phyloP scores from a whole-genome alignment of 2,329 filamentous ascomycete species.

The Ceratocystis colombiana region DNA sequence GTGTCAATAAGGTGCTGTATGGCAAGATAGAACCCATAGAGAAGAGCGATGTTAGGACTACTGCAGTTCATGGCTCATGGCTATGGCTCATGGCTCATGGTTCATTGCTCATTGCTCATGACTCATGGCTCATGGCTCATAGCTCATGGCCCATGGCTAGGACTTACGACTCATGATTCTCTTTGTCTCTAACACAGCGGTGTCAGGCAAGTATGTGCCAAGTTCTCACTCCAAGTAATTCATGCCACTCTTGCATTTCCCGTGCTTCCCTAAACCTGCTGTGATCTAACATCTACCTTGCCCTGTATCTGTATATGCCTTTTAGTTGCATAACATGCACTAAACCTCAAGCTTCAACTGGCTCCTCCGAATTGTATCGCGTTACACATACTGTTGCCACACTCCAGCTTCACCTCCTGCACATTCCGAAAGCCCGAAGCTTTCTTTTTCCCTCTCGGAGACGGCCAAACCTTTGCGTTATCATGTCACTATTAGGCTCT shows the following conservation, averaged over 20 bases:
- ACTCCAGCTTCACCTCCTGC: neutral
- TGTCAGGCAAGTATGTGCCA: neutral
- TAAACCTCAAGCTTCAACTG: neutral
- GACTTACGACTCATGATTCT: neutral
- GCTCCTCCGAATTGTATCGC: neutral
- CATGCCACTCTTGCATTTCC: conserved; percentile 7
- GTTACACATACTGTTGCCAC: neutral
- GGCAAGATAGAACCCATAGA: no score
- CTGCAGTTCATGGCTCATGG: no score
- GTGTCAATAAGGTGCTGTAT: no score
- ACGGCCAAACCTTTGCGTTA: neutral
- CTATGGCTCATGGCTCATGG: no score
- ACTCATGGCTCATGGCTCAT: neutral
- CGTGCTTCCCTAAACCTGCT: conserved; percentile 5
- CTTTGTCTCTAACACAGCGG: neutral
- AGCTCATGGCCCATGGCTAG: neutral
- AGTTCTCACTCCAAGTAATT: neutral
- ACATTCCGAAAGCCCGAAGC: neutral
- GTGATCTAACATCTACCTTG: neutral
- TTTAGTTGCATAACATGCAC: conserved; percentile 1
- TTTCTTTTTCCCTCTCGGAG: neutral
- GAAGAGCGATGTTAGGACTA: no score
- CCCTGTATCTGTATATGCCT: neutral
- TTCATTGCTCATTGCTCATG: no score
- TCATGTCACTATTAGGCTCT: no score